A percentile compares a stretch with the other conserved stretches of the same genome.
Conservation (phyloP, 306 rosid genomes). For the Albizia julibrissin region DNA sequence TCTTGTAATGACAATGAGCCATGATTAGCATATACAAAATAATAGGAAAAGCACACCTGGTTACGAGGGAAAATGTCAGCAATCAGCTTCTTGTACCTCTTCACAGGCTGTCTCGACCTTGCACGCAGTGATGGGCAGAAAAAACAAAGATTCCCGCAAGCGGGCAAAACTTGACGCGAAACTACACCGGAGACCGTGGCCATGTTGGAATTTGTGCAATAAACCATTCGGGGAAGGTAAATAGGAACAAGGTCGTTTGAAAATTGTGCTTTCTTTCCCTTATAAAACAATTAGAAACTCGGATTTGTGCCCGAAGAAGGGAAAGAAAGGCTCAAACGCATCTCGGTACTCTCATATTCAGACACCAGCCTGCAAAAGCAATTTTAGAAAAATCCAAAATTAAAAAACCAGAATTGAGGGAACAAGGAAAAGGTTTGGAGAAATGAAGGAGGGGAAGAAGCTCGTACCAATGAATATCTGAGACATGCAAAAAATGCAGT, state of each 20-base stretch:
- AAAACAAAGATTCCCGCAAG: slow-evolving; percentile 84
- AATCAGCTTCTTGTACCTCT: slow-evolving; percentile 98
- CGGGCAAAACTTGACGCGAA: slow-evolving; percentile 94
- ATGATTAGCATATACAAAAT: slow-evolving; percentile 16
- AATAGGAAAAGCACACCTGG: slow-evolving; percentile 55
- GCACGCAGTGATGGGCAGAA: slow-evolving; percentile 88
- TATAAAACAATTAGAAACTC: slow-evolving; percentile 42
- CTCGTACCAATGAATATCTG: slow-evolving; percentile 41
- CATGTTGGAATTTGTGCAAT: slow-evolving; percentile 44
- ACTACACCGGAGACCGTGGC: slow-evolving; percentile 71
- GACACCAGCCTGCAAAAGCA: slow-evolving; percentile 46
- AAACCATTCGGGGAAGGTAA: slow-evolving; percentile 14
- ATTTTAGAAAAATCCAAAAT: slow-evolving; percentile 18
- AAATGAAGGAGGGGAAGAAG: slow-evolving; percentile 22
- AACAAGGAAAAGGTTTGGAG: neutral
- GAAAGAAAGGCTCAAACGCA: slow-evolving; percentile 59
- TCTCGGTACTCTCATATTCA: slow-evolving; percentile 41
- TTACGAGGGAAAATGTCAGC: slow-evolving; percentile 90
- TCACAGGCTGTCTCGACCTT: slow-evolving; percentile 96
- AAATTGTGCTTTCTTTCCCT: slow-evolving; percentile 63
- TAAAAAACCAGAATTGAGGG: slow-evolving; percentile 22
- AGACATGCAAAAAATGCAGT: slow-evolving; percentile 34
- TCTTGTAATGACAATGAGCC: slow-evolving; percentile 28
- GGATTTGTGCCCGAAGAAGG: slow-evolving; percentile 48
- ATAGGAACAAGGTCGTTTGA: slow-evolving; percentile 17